phyloP scores from a whole-genome alignment of 495 filamentous ascomycete species.

The Annulohypoxylon maeteangense region DNA sequence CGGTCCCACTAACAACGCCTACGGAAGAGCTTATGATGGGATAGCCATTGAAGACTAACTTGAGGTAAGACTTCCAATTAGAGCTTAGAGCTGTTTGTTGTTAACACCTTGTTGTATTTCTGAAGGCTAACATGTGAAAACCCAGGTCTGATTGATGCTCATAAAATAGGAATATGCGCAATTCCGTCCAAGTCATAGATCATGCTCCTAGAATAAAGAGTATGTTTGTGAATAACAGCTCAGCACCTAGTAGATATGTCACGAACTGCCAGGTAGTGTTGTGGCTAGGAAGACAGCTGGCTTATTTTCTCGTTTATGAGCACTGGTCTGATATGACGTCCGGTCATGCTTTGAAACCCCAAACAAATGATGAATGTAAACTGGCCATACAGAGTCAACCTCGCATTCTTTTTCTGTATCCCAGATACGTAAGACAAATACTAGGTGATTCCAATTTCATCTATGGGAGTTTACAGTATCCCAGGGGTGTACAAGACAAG shows the following conservation, averaged over 20 bases:
- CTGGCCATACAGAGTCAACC: not conserved
- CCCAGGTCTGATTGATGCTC: not conserved
- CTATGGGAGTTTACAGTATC: not conserved
- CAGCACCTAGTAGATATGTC: not conserved
- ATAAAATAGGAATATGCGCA: not conserved
- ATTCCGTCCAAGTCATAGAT: not conserved
- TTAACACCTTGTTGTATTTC: not conserved
- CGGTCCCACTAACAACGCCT: not conserved
- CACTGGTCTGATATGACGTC: not conserved
- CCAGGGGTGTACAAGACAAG: slow-evolving; percentile 20
- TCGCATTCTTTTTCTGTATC: slow-evolving; percentile 18
- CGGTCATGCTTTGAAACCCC: not conserved
- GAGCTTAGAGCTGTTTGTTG: not conserved
- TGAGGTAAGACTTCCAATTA: not conserved
- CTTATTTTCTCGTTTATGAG: not conserved
- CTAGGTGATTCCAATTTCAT: slow-evolving; percentile 9
- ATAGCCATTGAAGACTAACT: not conserved
- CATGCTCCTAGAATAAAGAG: not conserved
- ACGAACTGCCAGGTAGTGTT: not conserved
- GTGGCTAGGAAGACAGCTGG: too few relatives aligned
- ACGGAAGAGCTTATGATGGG: not conserved
- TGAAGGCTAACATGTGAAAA: not conserved
- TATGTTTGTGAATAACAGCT: not conserved
- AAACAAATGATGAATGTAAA: not conserved
- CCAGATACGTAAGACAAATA: slow-evolving; percentile 29